These are phyloP conservation scores for Jamesozyma gamospora DNA, from an alignment of 805 yeast species.

Conservation along the genomic window DNA sequence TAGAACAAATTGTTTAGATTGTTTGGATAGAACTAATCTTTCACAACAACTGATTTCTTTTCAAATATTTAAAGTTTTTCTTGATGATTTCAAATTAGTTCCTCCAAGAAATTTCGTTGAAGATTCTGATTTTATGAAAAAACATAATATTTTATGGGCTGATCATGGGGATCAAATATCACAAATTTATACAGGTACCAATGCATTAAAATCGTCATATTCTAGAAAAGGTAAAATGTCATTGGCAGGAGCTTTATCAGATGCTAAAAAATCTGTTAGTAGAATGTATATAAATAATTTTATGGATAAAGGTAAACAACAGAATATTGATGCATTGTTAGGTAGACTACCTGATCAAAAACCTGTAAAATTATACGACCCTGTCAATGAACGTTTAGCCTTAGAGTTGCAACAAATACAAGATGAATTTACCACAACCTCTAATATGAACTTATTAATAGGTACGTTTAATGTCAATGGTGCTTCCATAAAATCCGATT, in stretches of 20 bases:
- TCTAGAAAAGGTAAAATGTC: constrained; percentile 95
- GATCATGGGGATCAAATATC: constrained; percentile 96
- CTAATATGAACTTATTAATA: constrained; percentile 53
- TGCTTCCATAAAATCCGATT: constrained; percentile 41
- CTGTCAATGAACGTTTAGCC: constrained; percentile 70
- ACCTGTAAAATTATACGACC: constrained; percentile 72
- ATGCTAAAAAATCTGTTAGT: constrained; percentile 90
- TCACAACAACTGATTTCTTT: constrained; percentile 75
- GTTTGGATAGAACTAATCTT: constrained; percentile 87
- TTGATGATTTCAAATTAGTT: constrained; percentile 33
- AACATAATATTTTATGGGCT: constrained; percentile 89
- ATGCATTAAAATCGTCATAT: constrained; percentile 88
- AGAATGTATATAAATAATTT: constrained; percentile 92
- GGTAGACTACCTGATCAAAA: constrained; percentile 69
- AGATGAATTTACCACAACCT: constrained; percentile 47
- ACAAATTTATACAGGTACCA: constrained; percentile 94
- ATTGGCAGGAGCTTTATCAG: constrained; percentile 89
- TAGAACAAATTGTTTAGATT: constrained; percentile 87
- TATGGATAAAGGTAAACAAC: constrained; percentile 82
- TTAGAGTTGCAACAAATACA: constrained; percentile 38
- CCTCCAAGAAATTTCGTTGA: constrained; percentile 14
- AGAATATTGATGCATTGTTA: constrained; percentile 70
- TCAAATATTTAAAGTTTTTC: constrained; percentile 49
- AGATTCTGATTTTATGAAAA: constrained; percentile 48
- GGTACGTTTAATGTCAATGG: constrained; percentile 91